Evolutionary conservation across 805 yeast species (phyloP), one percentile per base, ranked within the genome.

Genomic region (Ogataea nonfermentans): DNA sequence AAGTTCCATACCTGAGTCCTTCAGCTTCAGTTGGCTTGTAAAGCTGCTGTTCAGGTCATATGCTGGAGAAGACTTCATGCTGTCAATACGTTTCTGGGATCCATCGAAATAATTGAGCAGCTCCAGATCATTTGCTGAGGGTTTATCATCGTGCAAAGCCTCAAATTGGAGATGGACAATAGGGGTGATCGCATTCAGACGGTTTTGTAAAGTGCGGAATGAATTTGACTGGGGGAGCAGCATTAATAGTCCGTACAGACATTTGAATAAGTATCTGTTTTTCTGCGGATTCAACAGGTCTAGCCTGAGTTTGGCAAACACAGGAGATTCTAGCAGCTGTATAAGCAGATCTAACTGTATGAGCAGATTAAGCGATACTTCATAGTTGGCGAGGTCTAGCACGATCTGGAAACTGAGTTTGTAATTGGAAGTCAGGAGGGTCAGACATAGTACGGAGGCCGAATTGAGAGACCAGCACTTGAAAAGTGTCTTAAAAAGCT

Each of bases 141-240:
- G 50, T 52, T 44, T 57, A 52, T 38, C 47, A 25, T 58, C 53
- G 12, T 58, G 57, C 4, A 55, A 44, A 31, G 48, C 52, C 5
- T 48, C 51, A 12, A 53, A 26, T 15, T 55, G 59, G 14, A 65
- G 53, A 28, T 48, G 54, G 16, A 48, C 48, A 9, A 57, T 55
- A n/a, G 71, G 67, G 5, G 76, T 67, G 17, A 84, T 74, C 25
- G 85, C 70, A 35, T 75, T 76, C 35, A 93, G 68, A 44, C 99
- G 71, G 53, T 82, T 85, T 48, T 83, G 83, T 48, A 93, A 69
- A 0, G 85, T 78, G n/a, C 75, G 79, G 58, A 87, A 93, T 0
- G 98, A 95, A 9, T 86, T 75, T 0, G 96, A 87, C 59, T 93
- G 99, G 0, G 99, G 99, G 35, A 93, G 63, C 4, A 93, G 71